Evolutionary conservation across 2,329 filamentous ascomycete genomes (phyloP).

Genomic region (Thelonectria olida): DNA sequence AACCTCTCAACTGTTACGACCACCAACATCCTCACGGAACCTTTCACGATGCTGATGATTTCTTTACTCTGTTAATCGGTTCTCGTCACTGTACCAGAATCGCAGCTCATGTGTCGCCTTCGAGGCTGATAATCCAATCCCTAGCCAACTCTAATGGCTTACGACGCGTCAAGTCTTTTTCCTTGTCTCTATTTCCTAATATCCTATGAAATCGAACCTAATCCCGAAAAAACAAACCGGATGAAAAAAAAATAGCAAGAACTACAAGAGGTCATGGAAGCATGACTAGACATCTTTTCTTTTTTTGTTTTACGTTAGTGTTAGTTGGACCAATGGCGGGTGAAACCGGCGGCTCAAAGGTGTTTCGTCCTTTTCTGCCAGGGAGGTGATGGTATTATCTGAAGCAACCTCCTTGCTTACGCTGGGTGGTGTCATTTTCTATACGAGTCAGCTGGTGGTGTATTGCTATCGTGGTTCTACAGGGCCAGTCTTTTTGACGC

Average conservation of each 20-base stretch:
- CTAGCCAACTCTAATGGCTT: slow-evolving; percentile 30
- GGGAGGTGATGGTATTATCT: slow-evolving; percentile 18
- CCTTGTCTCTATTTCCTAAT: slow-evolving; percentile 20
- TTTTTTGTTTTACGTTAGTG: slow-evolving; percentile 24
- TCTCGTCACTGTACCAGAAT: slow-evolving; percentile 28
- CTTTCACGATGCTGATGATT: slow-evolving; percentile 44
- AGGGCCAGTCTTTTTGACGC: slow-evolving; percentile 21
- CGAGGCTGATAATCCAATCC: slow-evolving; percentile 36
- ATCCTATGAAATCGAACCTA: slow-evolving; percentile 24
- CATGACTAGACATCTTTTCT: slow-evolving; percentile 1
- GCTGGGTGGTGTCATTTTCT: slow-evolving; percentile 19
- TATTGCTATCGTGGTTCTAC: slow-evolving; percentile 32
- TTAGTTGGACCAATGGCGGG: slow-evolving; percentile 27
- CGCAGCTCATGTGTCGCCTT: slow-evolving; percentile 24
- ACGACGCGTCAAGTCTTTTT: slow-evolving; percentile 33
- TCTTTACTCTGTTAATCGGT: slow-evolving; percentile 25
- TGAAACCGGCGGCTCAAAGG: slow-evolving; percentile 30
- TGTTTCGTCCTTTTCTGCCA: slow-evolving; percentile 31
- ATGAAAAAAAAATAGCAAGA: slow-evolving; percentile 27
- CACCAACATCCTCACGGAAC: slow-evolving; percentile 38
- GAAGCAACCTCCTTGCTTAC: slow-evolving; percentile 15
- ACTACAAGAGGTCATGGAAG: slow-evolving; percentile 6
- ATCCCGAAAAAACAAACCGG: slow-evolving; percentile 21
- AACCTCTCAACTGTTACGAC: slow-evolving; percentile 35
- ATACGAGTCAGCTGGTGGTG: slow-evolving; percentile 25